A percentile compares a stretch with the other conserved stretches of the same genome.
phyloP scores from a whole-genome alignment of 1,284 basidiomycete genomes.

The Leccinum pachyderme region DNA sequence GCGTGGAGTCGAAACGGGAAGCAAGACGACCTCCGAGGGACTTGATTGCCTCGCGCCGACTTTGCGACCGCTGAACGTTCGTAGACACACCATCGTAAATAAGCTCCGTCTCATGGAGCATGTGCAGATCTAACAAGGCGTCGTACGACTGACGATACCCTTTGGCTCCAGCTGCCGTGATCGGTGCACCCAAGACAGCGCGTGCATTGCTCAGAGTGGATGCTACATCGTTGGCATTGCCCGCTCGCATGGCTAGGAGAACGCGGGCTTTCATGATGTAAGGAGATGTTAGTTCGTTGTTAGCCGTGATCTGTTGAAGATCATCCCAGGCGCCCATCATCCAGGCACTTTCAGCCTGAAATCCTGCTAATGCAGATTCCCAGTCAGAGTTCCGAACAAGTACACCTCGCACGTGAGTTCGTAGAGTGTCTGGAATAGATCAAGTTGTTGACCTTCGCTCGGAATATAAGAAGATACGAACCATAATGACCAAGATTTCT shows the following conservation, averaged over 20 bases:
- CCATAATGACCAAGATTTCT: conserved; percentile 97
- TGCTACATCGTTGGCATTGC: conserved; percentile 45
- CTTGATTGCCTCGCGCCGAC: conserved; percentile 28
- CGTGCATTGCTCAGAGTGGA: conserved; percentile 68
- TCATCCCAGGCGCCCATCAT: conserved; percentile 94
- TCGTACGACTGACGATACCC: conserved; percentile 90
- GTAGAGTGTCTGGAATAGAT: conserved; percentile 73
- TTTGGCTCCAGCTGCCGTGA: conserved; percentile 76
- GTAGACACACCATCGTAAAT: conserved; percentile 55
- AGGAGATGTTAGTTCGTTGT: conserved; percentile 49
- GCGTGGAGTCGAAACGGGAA: conserved; percentile 71
- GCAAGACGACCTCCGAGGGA: conserved; percentile 39
- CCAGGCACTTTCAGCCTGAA: conserved; percentile 93
- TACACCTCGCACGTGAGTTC: conserved; percentile 93
- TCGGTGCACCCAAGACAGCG: conserved; percentile 75
- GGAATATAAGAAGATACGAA: conserved; percentile 38
- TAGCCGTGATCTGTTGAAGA: conserved; percentile 61
- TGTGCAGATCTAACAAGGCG: conserved; percentile 82
- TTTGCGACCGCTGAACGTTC: conserved; percentile 39
- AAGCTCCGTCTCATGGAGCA: conserved; percentile 85
- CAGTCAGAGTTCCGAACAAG: conserved; percentile 85
- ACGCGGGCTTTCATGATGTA: conserved; percentile 81
- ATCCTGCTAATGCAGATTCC: conserved; percentile 77
- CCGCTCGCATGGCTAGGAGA: conserved; percentile 75
- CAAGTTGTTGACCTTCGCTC: background rate